Conservation (phyloP, 1,284 basidiomycete species). For the Clitocybe nebularis region DNA sequence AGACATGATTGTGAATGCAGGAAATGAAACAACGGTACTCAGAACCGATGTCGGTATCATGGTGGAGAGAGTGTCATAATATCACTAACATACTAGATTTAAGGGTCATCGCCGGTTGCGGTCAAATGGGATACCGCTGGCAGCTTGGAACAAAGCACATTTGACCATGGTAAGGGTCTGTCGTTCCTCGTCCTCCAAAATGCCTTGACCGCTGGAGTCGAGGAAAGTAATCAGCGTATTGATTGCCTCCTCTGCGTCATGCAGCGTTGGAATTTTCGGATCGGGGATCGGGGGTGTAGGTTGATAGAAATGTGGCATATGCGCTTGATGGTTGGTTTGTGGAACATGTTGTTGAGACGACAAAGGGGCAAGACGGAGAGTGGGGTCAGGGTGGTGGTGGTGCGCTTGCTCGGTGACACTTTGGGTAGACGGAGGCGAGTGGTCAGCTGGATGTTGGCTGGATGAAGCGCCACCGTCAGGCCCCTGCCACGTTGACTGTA, state of each 20-base stretch:
- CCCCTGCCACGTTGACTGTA: conserved; percentile 18
- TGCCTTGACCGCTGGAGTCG: conserved; percentile 36
- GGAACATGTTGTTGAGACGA: conserved; percentile 6
- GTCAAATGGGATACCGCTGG: conserved; percentile 36
- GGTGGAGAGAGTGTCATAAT: not conserved
- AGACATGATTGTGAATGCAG: not conserved
- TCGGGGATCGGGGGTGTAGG: conserved; percentile 23
- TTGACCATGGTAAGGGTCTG: conserved; percentile 43
- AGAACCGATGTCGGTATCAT: not conserved
- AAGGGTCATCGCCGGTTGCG: conserved; percentile 9
- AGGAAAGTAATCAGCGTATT: conserved; percentile 48
- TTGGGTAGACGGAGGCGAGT: conserved; percentile 12
- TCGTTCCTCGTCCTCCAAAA: conserved; percentile 41
- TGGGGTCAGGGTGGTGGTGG: not conserved
- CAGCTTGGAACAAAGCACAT: conserved; percentile 42
- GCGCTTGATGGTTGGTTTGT: conserved; percentile 2
- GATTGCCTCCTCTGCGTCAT: conserved; percentile 49
- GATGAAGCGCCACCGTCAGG: conserved; percentile 10
- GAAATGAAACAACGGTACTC: not conserved
- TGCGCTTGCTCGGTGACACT: conserved; percentile 1
- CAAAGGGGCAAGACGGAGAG: not conserved
- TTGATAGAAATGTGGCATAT: conserved; percentile 22
- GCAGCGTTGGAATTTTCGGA: conserved; percentile 29
- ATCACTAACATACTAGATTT: not conserved
- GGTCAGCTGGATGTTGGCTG: conserved; percentile 19